Conservation (phyloP, 2,329 filamentous ascomycete genomes). For the Alternaria panax region DNA sequence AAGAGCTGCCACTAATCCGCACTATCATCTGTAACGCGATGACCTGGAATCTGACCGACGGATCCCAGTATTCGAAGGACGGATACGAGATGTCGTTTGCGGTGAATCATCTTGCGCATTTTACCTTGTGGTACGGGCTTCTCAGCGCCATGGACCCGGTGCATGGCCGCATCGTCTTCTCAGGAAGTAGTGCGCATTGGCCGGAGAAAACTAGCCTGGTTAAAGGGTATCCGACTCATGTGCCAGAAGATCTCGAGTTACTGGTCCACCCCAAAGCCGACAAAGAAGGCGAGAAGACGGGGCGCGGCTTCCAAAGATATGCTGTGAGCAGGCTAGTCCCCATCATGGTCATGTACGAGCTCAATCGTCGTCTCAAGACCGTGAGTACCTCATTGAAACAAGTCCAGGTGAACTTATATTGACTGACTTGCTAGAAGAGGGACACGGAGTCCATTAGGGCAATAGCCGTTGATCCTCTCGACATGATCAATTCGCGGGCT, state of each 20-base stretch:
- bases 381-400: constrained; percentile 24
- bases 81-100: constrained; percentile 27
- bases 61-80: constrained; percentile 21
- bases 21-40: constrained; percentile 37
- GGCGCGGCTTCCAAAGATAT: constrained; percentile 55
- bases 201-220: constrained; percentile 46
- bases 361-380: constrained; percentile 47
- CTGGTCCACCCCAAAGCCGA: constrained; percentile 49
- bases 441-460: constrained; percentile 37
- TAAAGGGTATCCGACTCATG: constrained; percentile 46
- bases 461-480: constrained; percentile 48
- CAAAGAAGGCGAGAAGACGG: constrained; percentile 41
- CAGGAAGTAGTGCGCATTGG: constrained; percentile 47
- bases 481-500: constrained; percentile 47
- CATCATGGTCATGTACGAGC: constrained; percentile 52
- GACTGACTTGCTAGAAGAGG: constrained; percentile 25
- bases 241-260: constrained; percentile 46
- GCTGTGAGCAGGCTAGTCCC: constrained; percentile 54
- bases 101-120: constrained; percentile 32
- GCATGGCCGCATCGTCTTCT: constrained; percentile 29
- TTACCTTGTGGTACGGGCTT: constrained; percentile 22
- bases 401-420: background rate
- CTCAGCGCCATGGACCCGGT: constrained; percentile 18
- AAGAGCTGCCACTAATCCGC: constrained; percentile 16
- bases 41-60: constrained; percentile 24